Evolutionary conservation across 2,329 filamentous ascomycete genomes (phyloP).

Genomic region (Trichophyton benhamiae): DNA sequence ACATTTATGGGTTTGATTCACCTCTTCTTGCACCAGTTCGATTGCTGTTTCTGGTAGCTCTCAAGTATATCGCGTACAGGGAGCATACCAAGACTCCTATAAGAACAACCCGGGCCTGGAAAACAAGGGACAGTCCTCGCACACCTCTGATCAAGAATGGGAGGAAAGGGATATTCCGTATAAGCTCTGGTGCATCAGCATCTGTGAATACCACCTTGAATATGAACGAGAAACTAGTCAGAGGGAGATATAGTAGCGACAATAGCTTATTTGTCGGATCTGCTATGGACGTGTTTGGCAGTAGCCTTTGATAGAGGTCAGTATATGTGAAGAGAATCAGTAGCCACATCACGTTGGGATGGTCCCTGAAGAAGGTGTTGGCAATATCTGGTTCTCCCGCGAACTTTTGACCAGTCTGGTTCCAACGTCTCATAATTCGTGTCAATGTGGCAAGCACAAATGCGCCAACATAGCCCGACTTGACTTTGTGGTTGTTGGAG

Average conservation of each 20-base stretch:
- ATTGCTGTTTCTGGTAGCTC: slow-evolving; percentile 6
- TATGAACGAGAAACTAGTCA: slow-evolving; percentile 48
- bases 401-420: slow-evolving; percentile 94
- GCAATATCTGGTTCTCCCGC: slow-evolving; percentile 83
- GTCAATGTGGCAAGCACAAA: slow-evolving; percentile 47
- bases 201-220: slow-evolving; percentile 88
- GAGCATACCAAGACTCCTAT: slow-evolving; percentile 30
- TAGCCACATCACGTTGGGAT: slow-evolving; percentile 60
- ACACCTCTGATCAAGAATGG: slow-evolving; percentile 27
- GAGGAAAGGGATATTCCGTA: slow-evolving; percentile 32
- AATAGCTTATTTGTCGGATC: neutral
- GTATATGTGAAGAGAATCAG: slow-evolving; percentile 59
- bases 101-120: slow-evolving; percentile 42
- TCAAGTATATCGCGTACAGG: slow-evolving; percentile 16
- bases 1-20: neutral
- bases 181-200: slow-evolving; percentile 75
- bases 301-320: slow-evolving; percentile 40
- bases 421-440: slow-evolving; percentile 68
- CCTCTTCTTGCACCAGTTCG: neutral
- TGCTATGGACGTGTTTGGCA: slow-evolving; percentile 3
- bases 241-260: slow-evolving; percentile 10
- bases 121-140: slow-evolving; percentile 33
- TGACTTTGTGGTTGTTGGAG: slow-evolving; percentile 4
- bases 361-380: slow-evolving; percentile 52
- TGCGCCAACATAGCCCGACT: slow-evolving; percentile 11